Conservation (phyloP, 495 filamentous ascomycete species). For the Astrothelium subdiscretum region DNA sequence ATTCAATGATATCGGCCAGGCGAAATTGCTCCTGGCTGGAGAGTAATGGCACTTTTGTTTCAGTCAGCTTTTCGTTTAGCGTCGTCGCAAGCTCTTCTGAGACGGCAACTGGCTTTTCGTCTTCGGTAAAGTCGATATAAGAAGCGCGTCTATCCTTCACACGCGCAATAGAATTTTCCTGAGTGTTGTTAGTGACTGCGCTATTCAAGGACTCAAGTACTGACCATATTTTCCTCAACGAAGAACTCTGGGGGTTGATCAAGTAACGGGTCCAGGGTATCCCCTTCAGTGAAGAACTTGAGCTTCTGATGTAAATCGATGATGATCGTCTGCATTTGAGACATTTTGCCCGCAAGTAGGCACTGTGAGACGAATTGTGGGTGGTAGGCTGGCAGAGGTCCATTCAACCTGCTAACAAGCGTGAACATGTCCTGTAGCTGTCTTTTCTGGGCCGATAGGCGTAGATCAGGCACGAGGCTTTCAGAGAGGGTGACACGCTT, state of each 20-base stretch:
- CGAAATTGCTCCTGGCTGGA: constrained; percentile 84
- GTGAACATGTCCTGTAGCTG: constrained; percentile 58
- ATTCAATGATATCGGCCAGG: constrained; percentile 78
- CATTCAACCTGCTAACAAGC: constrained; percentile 70
- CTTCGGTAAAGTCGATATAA: constrained; percentile 40
- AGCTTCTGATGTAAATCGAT: constrained; percentile 64
- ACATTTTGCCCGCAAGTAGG: constrained; percentile 68
- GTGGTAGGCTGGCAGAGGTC: constrained; percentile 82
- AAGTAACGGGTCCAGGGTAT: constrained; percentile 68
- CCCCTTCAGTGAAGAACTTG: constrained; percentile 74
- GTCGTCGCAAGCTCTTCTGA: constrained; percentile 58
- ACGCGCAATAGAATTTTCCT: constrained; percentile 17
- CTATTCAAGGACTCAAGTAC: not conserved
- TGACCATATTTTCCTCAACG: not conserved
- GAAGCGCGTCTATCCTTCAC: constrained; percentile 44
- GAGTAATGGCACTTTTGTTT: constrained; percentile 65
- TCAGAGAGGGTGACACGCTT: constrained; percentile 55
- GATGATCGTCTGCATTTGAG: constrained; percentile 62
- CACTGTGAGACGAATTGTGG: constrained; percentile 86
- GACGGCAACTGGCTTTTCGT: constrained; percentile 41
- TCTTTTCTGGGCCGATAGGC: constrained; percentile 45
- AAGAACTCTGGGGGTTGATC: constrained; percentile 47
- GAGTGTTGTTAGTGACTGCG: constrained; percentile 29
- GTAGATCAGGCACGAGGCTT: constrained; percentile 50
- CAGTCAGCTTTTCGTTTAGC: constrained; percentile 69